Percentiles rank a stretch among this genome's conserved stretches.
phyloP scores from a whole-genome alignment of 2,329 filamentous ascomycete genomes.

The Calonectria naviculata region DNA sequence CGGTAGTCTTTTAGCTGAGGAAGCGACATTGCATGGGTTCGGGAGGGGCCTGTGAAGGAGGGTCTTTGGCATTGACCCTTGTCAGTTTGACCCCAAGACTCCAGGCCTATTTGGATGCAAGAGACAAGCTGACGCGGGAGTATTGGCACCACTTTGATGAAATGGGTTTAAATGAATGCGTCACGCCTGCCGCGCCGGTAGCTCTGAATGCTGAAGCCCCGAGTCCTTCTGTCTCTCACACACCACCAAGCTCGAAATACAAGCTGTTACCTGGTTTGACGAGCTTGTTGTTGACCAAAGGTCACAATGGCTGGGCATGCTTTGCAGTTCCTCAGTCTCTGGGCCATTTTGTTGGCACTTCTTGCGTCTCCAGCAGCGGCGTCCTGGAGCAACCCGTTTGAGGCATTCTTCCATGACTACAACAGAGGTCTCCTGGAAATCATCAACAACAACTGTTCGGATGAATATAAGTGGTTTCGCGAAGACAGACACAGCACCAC shows the following conservation, averaged over 20 bases:
- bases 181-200: neutral
- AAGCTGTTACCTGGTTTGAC: neutral
- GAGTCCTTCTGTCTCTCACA: neutral
- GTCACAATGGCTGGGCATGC: neutral
- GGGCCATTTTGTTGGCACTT: neutral
- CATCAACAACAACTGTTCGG: constrained; percentile 11
- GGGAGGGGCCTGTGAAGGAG: neutral
- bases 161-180: neutral
- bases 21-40: neutral
- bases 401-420: constrained; percentile 7
- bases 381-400: constrained; percentile 4
- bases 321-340: neutral
- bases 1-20: neutral
- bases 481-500: neutral
- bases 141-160: neutral
- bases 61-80: neutral
- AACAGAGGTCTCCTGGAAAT: constrained; percentile 10
- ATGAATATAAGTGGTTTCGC: constrained; percentile 5
- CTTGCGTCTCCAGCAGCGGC: constrained; percentile 4
- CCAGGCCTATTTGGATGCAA: neutral
- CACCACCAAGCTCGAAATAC: neutral
- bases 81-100: neutral
- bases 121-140: neutral
- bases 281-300: no score
- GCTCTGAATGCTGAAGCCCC: no score